These are phyloP conservation scores for Ceratobasidium sp. DNA, from an alignment of 1,284 basidiomycete genomes.

Conservation along the genomic window DNA sequence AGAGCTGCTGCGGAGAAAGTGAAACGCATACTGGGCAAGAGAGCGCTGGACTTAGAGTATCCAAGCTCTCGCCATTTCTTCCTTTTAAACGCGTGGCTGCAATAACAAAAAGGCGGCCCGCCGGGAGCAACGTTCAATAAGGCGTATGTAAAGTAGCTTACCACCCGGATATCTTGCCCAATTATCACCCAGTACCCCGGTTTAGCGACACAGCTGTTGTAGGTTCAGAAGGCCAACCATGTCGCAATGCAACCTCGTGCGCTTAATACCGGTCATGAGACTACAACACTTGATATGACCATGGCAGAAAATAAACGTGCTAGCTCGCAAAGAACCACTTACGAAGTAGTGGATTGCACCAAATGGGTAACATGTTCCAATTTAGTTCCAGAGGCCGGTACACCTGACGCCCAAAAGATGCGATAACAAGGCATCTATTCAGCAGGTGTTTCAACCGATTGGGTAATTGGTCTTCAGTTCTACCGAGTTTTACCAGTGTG, in stretches of 20 bases:
- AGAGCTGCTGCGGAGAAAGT: background rate
- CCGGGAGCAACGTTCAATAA: background rate
- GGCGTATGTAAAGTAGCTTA: background rate
- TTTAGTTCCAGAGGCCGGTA: background rate
- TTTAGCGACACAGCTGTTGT: background rate
- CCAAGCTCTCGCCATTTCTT: no score
- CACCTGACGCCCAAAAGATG: slow-evolving; percentile 1
- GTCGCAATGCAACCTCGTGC: slow-evolving; percentile 1
- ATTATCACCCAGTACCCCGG: slow-evolving; percentile 7
- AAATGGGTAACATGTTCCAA: slow-evolving; percentile 10
- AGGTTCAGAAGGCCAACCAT: background rate
- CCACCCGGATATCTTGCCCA: background rate
- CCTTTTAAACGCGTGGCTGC: background rate
- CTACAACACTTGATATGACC: background rate
- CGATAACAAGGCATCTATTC: background rate
- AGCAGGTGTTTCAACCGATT: background rate
- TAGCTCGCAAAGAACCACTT: background rate
- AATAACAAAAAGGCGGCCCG: background rate
- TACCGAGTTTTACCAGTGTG: slow-evolving; percentile 19
- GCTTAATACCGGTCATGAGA: background rate
- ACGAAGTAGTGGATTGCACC: background rate
- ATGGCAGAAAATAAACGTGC: background rate
- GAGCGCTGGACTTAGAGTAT: no score
- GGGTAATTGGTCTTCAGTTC: slow-evolving; percentile 17
- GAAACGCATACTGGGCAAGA: slow-evolving; percentile 21